Evolutionary conservation across 257 asterid genomes (phyloP).

Genomic region (Verbascum thapsus): DNA sequence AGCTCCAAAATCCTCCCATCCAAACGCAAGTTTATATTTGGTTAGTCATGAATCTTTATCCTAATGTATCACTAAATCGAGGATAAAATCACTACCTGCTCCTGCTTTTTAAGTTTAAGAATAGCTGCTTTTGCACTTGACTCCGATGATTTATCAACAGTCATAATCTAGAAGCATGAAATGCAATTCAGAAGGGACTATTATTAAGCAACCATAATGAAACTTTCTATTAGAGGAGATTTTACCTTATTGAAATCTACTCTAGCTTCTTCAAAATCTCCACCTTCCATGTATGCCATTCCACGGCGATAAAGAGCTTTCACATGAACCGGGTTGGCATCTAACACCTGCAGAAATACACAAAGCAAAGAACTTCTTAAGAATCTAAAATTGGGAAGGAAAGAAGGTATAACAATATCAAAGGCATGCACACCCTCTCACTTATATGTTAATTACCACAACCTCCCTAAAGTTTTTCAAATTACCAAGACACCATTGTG

Average conservation of each 20-base stretch:
- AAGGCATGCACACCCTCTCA: too few species aligned
- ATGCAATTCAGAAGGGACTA: constrained; percentile 15
- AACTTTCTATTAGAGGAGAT: constrained; percentile 2
- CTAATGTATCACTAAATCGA: not conserved
- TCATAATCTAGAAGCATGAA: constrained; percentile 63
- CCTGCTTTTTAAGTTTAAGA: constrained; percentile 79
- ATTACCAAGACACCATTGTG: too few species aligned
- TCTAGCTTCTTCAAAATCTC: constrained; percentile 91
- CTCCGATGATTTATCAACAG: constrained; percentile 78
- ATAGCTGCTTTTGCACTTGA: constrained; percentile 84
- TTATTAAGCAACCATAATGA: not conserved
- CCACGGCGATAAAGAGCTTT: constrained; percentile 97
- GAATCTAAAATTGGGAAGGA: not conserved
- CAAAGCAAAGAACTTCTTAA: not conserved
- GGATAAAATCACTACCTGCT: constrained; percentile 56
- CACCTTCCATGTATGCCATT: constrained; percentile 86
- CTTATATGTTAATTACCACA: too few species aligned
- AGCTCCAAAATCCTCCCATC: too few species aligned
- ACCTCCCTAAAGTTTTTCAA: too few species aligned
- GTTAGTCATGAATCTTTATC: not conserved
- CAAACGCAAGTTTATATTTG: not conserved
- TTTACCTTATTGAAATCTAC: constrained; percentile 82
- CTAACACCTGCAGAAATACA: constrained; percentile 63
- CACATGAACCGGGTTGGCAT: constrained; percentile 81
- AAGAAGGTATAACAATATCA: not conserved